Base-by-base conservation (phyloP, 805 yeast genomes). In the Metschnikowia borealis region DNA sequence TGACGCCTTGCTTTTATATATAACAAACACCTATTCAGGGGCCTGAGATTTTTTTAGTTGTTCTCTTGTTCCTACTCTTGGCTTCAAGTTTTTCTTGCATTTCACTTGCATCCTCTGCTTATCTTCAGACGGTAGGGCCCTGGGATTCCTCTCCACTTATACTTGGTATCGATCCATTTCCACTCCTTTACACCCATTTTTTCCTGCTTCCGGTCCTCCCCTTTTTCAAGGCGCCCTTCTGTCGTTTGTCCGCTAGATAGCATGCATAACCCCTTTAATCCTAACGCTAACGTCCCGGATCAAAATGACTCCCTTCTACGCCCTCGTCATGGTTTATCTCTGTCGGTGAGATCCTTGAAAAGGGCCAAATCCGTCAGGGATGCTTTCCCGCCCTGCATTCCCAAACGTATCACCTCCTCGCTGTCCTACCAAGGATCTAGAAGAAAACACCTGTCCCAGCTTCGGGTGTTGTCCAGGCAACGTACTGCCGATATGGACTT, bases 291-390 rank as follows among this genome's bases (percentile, higher is more conserved):
- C 17, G 38, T 13, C n/a, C 26, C 23, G 17, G 34, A 44, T 17
- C 21, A 7, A 10, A 17, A 44, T 20, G 33, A 14, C 40, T 14
- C 46, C 39, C 21, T 35, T 17, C 46, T 44, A 44, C 40, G 46
- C 26, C 40, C 23, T 26, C 46, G 17, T 23, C 46, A 26, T 23
- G 17, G 31, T 7, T 2, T 23, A 1, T 15, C 33, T 10, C 46
- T 13, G 15, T 39, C 44, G 26, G 17, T 14, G 23, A 34, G 50
- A 44, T 18, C 45, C 42, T 32, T 43, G 18, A 54, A 54, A 20
- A 38, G 57, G 32, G 57, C 57, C 14, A 52, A 50, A 29, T 52
- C 56, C 7, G 51, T 44, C 6, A 47, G 34, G 10, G 57, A 54
- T 23, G 54, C 56, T 3, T 53, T 34, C 38, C 56, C 54, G 7